Conservation (phyloP, 78 protist species). For the Monosiga brevicollis region DNA sequence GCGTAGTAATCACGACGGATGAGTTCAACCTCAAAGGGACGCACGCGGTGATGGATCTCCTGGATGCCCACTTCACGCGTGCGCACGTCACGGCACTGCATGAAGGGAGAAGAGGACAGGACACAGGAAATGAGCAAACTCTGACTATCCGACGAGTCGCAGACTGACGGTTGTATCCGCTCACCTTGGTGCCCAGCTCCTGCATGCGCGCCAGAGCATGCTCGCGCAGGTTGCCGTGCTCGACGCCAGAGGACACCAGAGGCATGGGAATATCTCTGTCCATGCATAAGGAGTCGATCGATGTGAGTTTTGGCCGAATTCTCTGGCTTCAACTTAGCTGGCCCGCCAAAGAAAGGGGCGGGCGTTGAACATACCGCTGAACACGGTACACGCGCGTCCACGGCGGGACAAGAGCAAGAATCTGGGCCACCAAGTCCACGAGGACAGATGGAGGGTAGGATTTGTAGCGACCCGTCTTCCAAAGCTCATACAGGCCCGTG, state of each 20-base stretch:
- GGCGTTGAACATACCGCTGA: no score
- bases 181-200: slow-evolving; percentile 60
- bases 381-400: slow-evolving; percentile 92
- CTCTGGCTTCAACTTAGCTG: background rate
- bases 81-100: slow-evolving; percentile 15
- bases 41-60: slow-evolving; percentile 41
- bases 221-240: slow-evolving; percentile 87
- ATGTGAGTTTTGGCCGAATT: background rate
- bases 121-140: no score
- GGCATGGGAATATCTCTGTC: slow-evolving; percentile 92
- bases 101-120: no score
- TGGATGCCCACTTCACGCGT: slow-evolving; percentile 71
- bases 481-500: slow-evolving; percentile 70
- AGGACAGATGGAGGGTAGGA: slow-evolving; percentile 47
- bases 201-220: slow-evolving; percentile 55
- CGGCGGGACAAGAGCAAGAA: slow-evolving; percentile 81
- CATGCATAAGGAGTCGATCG: background rate
- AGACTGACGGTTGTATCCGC: no score
- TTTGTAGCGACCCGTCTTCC: slow-evolving; percentile 70
- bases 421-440: slow-evolving; percentile 38
- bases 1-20: slow-evolving; percentile 87
- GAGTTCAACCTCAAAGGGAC: slow-evolving; percentile 77
- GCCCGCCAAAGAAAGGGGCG: no score
- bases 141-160: no score
- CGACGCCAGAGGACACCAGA: slow-evolving; percentile 84